Evolutionary conservation across 345 rosid genomes (phyloP).

Genomic region (Geranium rotundifolium): DNA sequence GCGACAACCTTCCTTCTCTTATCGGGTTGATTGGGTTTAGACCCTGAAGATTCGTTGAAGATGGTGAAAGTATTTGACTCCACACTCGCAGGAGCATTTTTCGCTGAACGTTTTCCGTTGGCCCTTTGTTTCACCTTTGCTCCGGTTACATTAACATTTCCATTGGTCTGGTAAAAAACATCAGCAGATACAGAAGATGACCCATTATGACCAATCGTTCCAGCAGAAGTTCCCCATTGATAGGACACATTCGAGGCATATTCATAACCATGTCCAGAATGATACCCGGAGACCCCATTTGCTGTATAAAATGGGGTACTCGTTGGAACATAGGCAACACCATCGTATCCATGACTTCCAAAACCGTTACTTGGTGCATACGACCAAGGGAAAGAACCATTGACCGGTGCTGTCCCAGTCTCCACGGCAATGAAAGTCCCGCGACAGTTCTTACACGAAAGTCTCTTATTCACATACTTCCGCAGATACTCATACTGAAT

Average conservation of each 20-base stretch:
- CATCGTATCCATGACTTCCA: conserved; percentile 54
- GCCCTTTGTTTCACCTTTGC: conserved; percentile 37
- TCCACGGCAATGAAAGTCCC: conserved; percentile 82
- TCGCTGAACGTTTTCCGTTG: conserved; percentile 38
- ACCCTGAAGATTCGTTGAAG: conserved; percentile 23
- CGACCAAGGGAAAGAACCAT: conserved; percentile 63
- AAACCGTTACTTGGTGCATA: conserved; percentile 48
- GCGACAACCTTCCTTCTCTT: conserved; percentile 65
- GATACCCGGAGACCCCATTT: conserved; percentile 52
- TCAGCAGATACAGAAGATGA: conserved; percentile 38
- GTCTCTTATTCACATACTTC: conserved; percentile 90
- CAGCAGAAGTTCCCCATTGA: conserved; percentile 61
- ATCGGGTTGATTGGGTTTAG: conserved; percentile 43
- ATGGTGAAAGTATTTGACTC: conserved; percentile 19
- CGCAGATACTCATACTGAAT: conserved; percentile 95
- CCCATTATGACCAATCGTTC: conserved; percentile 43
- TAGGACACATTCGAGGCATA: conserved; percentile 59
- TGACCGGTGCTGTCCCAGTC: conserved; percentile 74
- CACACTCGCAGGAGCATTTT: conserved; percentile 17
- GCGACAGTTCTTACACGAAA: conserved; percentile 97
- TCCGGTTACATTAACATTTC: conserved; percentile 25
- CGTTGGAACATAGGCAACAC: conserved; percentile 57
- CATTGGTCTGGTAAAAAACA: conserved; percentile 42
- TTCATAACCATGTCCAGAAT: conserved; percentile 70
- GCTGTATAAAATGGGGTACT: conserved; percentile 43